Base-by-base conservation (phyloP, 768 basidiomycete genomes). In the Erythrobasidium yunnanense region DNA sequence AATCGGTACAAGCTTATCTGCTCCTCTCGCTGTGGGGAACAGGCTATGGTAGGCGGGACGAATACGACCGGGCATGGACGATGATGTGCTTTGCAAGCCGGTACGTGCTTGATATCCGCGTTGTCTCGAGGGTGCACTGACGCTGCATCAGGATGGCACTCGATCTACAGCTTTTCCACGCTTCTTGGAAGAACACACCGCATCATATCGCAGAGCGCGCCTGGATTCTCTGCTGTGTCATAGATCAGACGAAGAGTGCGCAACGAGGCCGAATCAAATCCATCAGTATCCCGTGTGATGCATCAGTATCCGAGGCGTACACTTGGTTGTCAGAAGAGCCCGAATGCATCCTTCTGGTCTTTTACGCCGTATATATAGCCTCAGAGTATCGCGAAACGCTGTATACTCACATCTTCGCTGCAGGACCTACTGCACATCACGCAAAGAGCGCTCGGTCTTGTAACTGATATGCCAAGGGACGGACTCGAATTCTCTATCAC, bases 141-240 rank as follows among this genome's bases (percentile, higher is more conserved):
- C 42, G 42, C 15, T 20, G 15, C 15, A 20, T 20, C 50, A 52
- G 50, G 8, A 52, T 52, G 50, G 50, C 50, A 15, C 11, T 52
- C 20, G 50, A 52, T 52, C 20, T 52, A 23, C 50, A 52, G 50
- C 50, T 52, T n/a, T 52, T 20, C 22, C 50, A 52, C 50, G 8
- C 22, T 11, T 8, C 15, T 8, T 52, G 50, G 50, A 11, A 52
- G 15, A n/a, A 11, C 8, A 52, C 11, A 11, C 15, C 20, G 8
- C 50, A 52, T 52, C 50, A 52, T 27, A 52, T 20, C 50, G 50
- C 50, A 52, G 11, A 52, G 22, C 8, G 50, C 11, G 29, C 50
- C 11, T 52, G 50, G 50, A 8, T 52, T 8, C 22, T 52, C 15
- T 52, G 50, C 22, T 52, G 50, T n/a, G 22, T 52, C 8, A 52